Evolutionary conservation across 2,329 filamentous ascomycete species (phyloP).

Genomic region (Pseudopithomyces chartarum): DNA sequence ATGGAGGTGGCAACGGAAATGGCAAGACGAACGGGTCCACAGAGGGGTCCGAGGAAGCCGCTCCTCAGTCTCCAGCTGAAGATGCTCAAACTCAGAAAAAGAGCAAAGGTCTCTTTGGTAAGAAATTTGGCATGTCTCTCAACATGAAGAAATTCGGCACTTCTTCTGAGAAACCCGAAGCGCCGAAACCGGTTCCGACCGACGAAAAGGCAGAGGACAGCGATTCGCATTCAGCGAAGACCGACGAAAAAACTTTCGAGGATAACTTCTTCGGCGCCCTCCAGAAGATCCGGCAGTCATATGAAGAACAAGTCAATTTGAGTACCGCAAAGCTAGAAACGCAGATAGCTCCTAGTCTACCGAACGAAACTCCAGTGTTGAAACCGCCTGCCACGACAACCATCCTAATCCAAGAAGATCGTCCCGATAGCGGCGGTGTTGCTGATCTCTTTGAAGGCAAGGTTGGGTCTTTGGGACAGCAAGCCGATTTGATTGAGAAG

Average conservation of each 20-base stretch:
- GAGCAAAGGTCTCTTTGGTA: constrained; percentile 72
- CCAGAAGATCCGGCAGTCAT: constrained; percentile 73
- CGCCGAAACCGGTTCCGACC: constrained; percentile 71
- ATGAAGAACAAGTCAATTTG: constrained; percentile 69
- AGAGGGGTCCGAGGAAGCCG: constrained; percentile 34
- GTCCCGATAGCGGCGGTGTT: constrained; percentile 65
- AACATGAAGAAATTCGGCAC: constrained; percentile 83
- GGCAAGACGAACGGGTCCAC: constrained; percentile 29
- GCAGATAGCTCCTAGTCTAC: constrained; percentile 69
- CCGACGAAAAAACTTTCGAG: constrained; percentile 73
- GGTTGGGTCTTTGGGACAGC: constrained; percentile 74
- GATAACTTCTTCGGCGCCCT: constrained; percentile 75
- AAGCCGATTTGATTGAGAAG: constrained; percentile 83
- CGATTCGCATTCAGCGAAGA: constrained; percentile 62
- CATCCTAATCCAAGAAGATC: constrained; percentile 69
- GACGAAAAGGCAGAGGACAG: constrained; percentile 74
- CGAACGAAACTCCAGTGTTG: constrained; percentile 76
- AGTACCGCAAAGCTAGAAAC: constrained; percentile 59
- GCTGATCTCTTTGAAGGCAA: constrained; percentile 92
- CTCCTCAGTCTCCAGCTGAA: constrained; percentile 49
- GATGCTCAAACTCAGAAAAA: constrained; percentile 52
- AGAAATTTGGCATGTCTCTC: constrained; percentile 80
- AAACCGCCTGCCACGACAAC: constrained; percentile 70
- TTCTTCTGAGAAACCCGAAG: constrained; percentile 64
- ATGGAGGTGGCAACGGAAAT: constrained; percentile 29